Evolutionary conservation across 129 eudicot species (phyloP).

Genomic region (Artemisia annua): DNA sequence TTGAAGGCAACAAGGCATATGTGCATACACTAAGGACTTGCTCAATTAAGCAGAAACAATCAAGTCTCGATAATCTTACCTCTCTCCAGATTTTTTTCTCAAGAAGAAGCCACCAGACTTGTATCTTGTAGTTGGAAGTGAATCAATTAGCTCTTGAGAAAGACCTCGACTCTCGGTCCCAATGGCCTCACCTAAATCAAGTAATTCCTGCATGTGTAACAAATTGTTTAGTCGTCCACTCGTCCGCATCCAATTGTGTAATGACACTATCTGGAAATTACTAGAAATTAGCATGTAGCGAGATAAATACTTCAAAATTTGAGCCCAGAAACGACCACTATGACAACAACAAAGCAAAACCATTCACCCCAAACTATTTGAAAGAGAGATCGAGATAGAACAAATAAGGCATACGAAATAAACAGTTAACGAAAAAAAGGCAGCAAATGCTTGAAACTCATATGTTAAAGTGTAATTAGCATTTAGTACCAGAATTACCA

Average conservation of each 20-base stretch:
- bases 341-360: background rate
- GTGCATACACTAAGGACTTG: background rate
- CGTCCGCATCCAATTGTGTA: background rate
- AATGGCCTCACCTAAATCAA: slow-evolving; percentile 88
- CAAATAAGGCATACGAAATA: background rate
- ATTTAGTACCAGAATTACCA: too few species aligned
- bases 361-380: background rate
- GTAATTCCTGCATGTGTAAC: slow-evolving; percentile 59
- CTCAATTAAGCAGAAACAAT: background rate
- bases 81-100: slow-evolving; percentile 63
- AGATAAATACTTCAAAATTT: background rate
- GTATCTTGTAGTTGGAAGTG: slow-evolving; percentile 73
- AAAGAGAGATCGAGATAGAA: background rate
- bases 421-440: too few species aligned
- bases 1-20: background rate
- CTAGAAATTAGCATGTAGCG: background rate
- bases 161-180: slow-evolving; percentile 93
- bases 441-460: too few species aligned
- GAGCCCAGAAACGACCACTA: background rate
- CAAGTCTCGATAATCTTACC: slow-evolving; percentile 30
- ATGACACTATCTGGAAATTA: background rate
- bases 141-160: slow-evolving; percentile 70
- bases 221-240: background rate
- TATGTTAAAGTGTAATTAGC: too few species aligned
- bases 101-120: slow-evolving; percentile 76